Evolutionary conservation across 108 stramenopile species (phyloP), one percentile per base, ranked within the genome.

Genomic region (Nitzschia palea): DNA sequence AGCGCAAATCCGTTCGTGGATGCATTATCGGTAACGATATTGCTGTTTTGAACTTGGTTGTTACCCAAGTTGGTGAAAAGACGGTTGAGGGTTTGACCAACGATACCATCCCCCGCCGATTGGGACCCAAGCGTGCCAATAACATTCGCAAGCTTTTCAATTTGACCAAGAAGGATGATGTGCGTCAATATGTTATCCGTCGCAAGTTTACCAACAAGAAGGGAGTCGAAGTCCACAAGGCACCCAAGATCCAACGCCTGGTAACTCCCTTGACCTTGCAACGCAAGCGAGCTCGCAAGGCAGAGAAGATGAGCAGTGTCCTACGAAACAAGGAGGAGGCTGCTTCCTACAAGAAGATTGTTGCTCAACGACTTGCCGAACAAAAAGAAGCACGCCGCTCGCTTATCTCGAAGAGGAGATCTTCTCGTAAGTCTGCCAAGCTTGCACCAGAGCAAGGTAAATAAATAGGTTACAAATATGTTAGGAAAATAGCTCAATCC

Each of bases 61-160:
- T 99, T 55, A 85, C 93, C 68, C 97, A 99, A 87, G 77, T 91
- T 44, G 98, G 97, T 25, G 97, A 96, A 31, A 83, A 85, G 42
- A 77, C 93, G 43, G 78, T 99, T 68, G 84, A 93, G 51, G 98
- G 97, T 25, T 85, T 99, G 67, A 98, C 99, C 55, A 96, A 97
- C 74, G 86, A 83, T 60, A 67, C 80, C 44, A 74, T 96, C 36
- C 97, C 98, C 57, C 94, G 96, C 74, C 97, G 98, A 81, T 87
- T 99, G 37, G 99, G 98, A 36, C 99, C 99, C 79, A 99, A 99
- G 96, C 93, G 99, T 69, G 99, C 99, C 56, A 95, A 90, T 87
- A 98, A 99, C 80, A 98, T 99, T 83, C 98, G 99, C 76, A 95
- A 96, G 84, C 93, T 99, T 50, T 99, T 99, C 90, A 97, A 97